Base-by-base conservation (phyloP, 305 asterid genomes). In the Rubia occidens region DNA sequence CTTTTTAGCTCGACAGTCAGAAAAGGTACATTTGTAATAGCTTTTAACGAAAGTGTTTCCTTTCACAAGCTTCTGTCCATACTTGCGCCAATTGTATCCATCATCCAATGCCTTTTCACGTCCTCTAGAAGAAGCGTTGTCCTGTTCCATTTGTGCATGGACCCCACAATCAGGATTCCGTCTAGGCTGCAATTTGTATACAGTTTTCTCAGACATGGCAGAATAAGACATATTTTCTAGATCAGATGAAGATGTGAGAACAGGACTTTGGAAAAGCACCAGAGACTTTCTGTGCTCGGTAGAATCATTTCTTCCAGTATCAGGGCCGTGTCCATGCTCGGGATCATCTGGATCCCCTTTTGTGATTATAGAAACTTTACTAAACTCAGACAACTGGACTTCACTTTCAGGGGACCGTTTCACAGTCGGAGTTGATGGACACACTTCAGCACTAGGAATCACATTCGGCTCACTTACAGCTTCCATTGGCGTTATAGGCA, bases 31-130 rank as follows among this genome's bases (percentile, higher is more conserved):
- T 71, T 78, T 93, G 83, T 87, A 93, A 79, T 93, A 93, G 88
- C 98, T 88, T 70, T 97, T 95, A 65, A 82, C 73, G 72, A 82
- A 90, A 75, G 80, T 82, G 72, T 90, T 90, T 78, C 96, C 96
- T 87, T 88, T 93, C 56, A 90, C 92, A 67, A 90, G 75, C 83
- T 93, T 93, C 84, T 93, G 98, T 60, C 98, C 98, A 78, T 93
- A 93, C 81, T 93, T 93, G 74, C 98, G 82, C 98, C 98, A 93
- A 84, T 87, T 93, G 78, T 90, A 89, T 21, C 92, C 98, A 82
- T 90, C 96, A 64, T 86, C 88, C 53, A 77, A 77, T 81, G 84
- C 82, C 71, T 85, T 89, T 54, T 83, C 96, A 42, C 77, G 80
- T 73, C 73, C 42, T 75, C 69, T 76, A 18, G 82, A 73, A 15